A percentile compares a stretch with the other conserved stretches of the same genome.
Evolutionary conservation across 345 rosid genomes (phyloP).

Genomic region (Camelina sativa): DNA sequence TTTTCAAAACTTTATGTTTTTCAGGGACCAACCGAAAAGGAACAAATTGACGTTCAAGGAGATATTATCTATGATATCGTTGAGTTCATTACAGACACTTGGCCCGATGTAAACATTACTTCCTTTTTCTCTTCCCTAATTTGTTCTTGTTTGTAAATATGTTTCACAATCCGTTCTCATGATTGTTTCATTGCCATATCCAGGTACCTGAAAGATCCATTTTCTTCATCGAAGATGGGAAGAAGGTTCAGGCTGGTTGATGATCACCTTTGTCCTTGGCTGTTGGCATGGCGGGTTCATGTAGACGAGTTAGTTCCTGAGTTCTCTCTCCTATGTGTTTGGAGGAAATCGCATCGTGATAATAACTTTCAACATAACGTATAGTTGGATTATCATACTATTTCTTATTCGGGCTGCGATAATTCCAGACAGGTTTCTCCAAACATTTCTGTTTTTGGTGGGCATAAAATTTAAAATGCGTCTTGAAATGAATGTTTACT

Average conservation of each 20-base stretch:
- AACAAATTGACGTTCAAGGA: constrained; percentile 98
- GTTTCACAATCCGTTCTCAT: background rate
- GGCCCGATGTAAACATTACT: constrained; percentile 75
- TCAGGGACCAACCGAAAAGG: constrained; percentile 98
- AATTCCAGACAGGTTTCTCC: constrained; percentile 20
- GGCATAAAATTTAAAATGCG: background rate
- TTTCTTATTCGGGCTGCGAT: constrained; percentile 25
- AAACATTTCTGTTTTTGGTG: constrained; percentile 25
- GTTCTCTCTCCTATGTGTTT: constrained; percentile 18
- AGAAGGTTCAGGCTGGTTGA: constrained; percentile 83
- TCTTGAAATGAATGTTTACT: constrained; percentile 1
- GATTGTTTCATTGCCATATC: background rate
- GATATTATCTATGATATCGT: constrained; percentile 87
- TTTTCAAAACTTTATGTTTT: constrained; percentile 16
- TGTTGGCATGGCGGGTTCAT: constrained; percentile 30
- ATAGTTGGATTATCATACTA: constrained; percentile 33
- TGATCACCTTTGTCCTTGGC: constrained; percentile 20
- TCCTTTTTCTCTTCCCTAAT: background rate
- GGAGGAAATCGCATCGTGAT: constrained; percentile 19
- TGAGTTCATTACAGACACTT: constrained; percentile 82
- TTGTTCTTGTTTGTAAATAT: too few relatives aligned
- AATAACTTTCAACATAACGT: constrained; percentile 32
- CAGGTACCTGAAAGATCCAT: constrained; percentile 89
- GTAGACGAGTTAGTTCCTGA: constrained; percentile 36
- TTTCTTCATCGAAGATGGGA: constrained; percentile 91